Conservation (phyloP, 2,329 filamentous ascomycete species). For the Colletotrichum abscissum region DNA sequence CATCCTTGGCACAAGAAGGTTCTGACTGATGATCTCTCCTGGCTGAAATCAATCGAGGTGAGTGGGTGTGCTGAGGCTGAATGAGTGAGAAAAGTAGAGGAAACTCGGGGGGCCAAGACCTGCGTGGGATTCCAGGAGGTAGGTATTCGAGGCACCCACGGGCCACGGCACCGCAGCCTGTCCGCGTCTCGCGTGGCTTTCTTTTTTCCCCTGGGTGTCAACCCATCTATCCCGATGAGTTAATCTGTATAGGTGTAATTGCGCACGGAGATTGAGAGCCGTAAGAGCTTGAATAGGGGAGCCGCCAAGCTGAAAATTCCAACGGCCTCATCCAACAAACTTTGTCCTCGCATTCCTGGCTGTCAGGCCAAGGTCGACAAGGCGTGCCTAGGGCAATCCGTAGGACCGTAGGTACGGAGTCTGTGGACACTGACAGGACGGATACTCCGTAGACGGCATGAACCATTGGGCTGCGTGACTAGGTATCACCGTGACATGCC, state of each 20-base stretch:
- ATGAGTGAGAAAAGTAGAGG: background rate
- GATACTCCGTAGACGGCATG: background rate
- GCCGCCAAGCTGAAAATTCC: slow-evolving; percentile 12
- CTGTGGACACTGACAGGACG: too few species aligned
- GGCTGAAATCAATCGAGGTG: too few species aligned
- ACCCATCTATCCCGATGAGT: background rate
- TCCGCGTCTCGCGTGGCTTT: background rate
- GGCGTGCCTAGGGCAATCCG: background rate
- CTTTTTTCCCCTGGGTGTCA: background rate
- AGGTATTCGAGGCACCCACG: background rate
- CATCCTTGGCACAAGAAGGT: background rate
- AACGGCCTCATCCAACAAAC: slow-evolving; percentile 29
- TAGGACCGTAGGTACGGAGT: background rate
- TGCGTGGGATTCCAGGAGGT: background rate
- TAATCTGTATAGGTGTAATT: slow-evolving; percentile 8
- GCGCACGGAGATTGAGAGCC: slow-evolving; percentile 15
- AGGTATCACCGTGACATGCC: background rate
- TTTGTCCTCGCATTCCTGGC: slow-evolving; percentile 29
- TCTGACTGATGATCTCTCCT: too few species aligned
- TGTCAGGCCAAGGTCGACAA: slow-evolving; percentile 16
- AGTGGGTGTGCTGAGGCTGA: background rate
- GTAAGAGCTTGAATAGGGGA: background rate
- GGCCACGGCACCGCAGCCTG: background rate
- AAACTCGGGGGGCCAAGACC: background rate
- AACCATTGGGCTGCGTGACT: background rate